Percentiles rank a stretch among this genome's conserved stretches.
Evolutionary conservation across 176 grass and related monocot species (phyloP).

Genomic region (Musa beccarii): DNA sequence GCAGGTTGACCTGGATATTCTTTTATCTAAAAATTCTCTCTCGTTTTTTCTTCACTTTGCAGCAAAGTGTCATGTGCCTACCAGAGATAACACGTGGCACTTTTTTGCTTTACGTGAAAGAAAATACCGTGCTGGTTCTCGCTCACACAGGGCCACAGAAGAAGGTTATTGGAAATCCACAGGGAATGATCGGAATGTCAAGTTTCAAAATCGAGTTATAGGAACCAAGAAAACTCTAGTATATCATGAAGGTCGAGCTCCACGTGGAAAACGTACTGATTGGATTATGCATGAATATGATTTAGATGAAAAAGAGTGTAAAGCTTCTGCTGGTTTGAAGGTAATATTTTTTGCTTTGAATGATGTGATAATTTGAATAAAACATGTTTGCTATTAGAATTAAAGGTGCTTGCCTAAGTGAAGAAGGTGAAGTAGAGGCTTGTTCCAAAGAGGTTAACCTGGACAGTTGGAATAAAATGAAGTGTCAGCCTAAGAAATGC

Average conservation of each 20-base stretch:
- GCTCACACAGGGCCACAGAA: constrained; percentile 58
- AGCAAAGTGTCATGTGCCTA: constrained; percentile 54
- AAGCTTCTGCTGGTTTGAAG: constrained; percentile 48
- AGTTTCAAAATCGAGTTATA: constrained; percentile 34
- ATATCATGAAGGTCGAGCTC: constrained; percentile 85
- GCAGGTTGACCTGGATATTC: no score
- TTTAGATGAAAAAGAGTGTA: constrained; percentile 56
- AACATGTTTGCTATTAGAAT: no score
- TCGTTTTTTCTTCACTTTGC: constrained; percentile 13
- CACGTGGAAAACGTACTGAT: constrained; percentile 55
- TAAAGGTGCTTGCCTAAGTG: no score
- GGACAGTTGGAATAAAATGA: no score
- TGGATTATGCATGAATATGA: constrained; percentile 99
- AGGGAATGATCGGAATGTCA: constrained; percentile 74
- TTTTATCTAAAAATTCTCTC: not conserved
- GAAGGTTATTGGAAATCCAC: constrained; percentile 97
- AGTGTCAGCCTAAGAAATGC: no score
- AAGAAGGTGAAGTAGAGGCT: no score
- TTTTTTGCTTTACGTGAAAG: constrained; percentile 67
- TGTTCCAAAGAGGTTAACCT: no score
- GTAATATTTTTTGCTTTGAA: constrained; percentile 24
- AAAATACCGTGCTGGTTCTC: constrained; percentile 73
- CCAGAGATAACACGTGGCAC: constrained; percentile 79
- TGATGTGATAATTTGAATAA: not conserved
- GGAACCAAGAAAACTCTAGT: constrained; percentile 96